Percentiles rank a stretch among this genome's conserved stretches.
Conservation (phyloP, 768 basidiomycete genomes). For the Russula sp. region DNA sequence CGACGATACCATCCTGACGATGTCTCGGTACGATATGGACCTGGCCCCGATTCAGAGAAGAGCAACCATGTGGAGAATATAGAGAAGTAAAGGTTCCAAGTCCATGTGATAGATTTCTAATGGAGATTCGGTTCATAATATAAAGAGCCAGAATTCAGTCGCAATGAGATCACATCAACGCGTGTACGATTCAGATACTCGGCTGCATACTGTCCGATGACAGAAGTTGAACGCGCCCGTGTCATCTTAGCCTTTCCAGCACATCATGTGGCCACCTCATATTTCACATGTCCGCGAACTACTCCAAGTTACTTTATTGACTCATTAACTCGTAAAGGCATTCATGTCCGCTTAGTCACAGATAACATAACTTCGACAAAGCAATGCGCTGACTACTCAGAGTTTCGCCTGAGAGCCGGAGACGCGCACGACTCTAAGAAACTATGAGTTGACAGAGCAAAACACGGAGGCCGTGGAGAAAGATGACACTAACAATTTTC, state of each 20-base stretch:
- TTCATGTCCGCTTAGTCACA: too few relatives aligned
- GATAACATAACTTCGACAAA: neutral
- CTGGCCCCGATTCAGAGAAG: slow-evolving; percentile 15
- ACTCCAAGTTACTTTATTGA: neutral
- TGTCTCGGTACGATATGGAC: neutral
- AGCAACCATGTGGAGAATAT: neutral
- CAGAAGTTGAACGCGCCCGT: neutral
- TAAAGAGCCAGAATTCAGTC: neutral
- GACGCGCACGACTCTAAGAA: slow-evolving; percentile 54
- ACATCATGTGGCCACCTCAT: neutral
- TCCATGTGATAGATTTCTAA: too few relatives aligned
- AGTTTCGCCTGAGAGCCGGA: slow-evolving; percentile 36
- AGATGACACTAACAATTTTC: slow-evolving; percentile 55
- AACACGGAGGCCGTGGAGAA: neutral
- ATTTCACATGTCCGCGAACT: neutral
- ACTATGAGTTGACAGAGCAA: neutral
- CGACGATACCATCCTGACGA: neutral
- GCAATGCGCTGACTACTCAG: neutral
- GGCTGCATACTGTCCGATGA: neutral
- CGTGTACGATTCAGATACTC: neutral
- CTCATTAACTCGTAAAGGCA: neutral
- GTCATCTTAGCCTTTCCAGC: neutral
- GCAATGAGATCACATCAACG: neutral
- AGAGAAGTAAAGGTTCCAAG: neutral
- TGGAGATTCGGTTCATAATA: neutral